Evolutionary conservation across 1,139 yeast genomes (phyloP).

Genomic region (Scheffersomyces lignicola): DNA sequence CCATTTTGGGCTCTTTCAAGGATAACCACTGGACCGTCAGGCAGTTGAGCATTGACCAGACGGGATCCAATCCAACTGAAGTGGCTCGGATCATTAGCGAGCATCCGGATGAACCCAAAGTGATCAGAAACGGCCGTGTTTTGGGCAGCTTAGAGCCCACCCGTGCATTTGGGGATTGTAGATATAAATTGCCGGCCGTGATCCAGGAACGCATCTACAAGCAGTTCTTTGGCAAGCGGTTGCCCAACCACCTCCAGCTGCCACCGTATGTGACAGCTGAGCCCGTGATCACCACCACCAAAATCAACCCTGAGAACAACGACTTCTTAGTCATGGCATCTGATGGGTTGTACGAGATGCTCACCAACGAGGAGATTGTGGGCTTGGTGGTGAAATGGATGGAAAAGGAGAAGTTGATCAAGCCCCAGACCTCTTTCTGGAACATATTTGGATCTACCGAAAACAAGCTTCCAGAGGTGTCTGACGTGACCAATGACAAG

Average conservation of each 20-base stretch:
- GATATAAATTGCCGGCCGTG: slow-evolving; percentile 76
- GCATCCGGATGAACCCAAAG: slow-evolving; percentile 89
- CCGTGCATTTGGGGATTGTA: slow-evolving; percentile 95
- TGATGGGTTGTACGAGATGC: slow-evolving; percentile 91
- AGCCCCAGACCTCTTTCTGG: slow-evolving; percentile 54
- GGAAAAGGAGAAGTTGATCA: slow-evolving; percentile 68
- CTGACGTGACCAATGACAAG: slow-evolving; percentile 59
- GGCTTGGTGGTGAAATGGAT: slow-evolving; percentile 94
- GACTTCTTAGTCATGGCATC: slow-evolving; percentile 92
- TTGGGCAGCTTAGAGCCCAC: slow-evolving; percentile 96
- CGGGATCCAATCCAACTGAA: slow-evolving; percentile 89
- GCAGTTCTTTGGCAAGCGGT: slow-evolving; percentile 79
- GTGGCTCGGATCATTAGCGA: slow-evolving; percentile 80
- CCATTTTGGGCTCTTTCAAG: slow-evolving; percentile 74
- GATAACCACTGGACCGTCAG: slow-evolving; percentile 83
- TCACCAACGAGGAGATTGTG: slow-evolving; percentile 89
- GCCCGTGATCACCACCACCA: slow-evolving; percentile 86
- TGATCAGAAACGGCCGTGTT: slow-evolving; percentile 83
- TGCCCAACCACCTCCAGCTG: slow-evolving; percentile 75
- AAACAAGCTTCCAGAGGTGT: slow-evolving; percentile 60
- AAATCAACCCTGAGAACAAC: slow-evolving; percentile 67
- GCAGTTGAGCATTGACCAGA: slow-evolving; percentile 87
- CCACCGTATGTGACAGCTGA: slow-evolving; percentile 98
- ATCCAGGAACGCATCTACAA: slow-evolving; percentile 74
- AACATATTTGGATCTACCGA: slow-evolving; percentile 46